Base-by-base conservation (phyloP, 805 yeast species). In the Yarrowia sp. region DNA sequence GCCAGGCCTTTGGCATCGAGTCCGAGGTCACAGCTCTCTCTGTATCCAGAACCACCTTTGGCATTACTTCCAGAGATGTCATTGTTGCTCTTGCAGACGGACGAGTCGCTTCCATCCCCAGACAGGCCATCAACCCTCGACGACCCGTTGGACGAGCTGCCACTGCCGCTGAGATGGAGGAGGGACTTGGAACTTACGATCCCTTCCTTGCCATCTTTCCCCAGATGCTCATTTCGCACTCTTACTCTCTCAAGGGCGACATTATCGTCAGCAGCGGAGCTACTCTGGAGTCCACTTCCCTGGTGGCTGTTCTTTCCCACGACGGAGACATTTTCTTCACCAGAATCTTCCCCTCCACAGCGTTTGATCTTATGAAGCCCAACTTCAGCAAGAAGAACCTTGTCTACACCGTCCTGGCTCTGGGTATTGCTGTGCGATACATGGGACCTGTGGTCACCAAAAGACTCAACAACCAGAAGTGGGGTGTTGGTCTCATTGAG, bases 321-420 rank as follows among this genome's bases (percentile, higher is more conserved):
- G 47, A 19, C 36, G 91, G 89, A 19, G 96, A 91, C 74, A 76
- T 89, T 8, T 93, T 90, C 79, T 90, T 93, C 74, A 88, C 96
- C 0, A 81, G 86, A 68, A 82, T 90, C 17, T 84, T 89, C 63
- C 97, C 98, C 0, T 91, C 97, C 0, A 85, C 85, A 50, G 90
- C 91, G 46, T 93, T 91, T 77, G 99, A 94, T 78, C 81, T 85
- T 63, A 81, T 94, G 75, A 84, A 87, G 33, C 78, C 82, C 38
- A 81, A 82, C 64, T 95, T 95, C 74, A 91, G 88, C 72, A 89
- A 86, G 73, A 74, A 79, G 14, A 88, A 86, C 71, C 82, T 94
- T 52, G 56, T 89, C 8, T 70, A 81, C 7, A 90, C 97, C 0
- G 82, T 93, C 2, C 76, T 78, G 0, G 80, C 82, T 0, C 79